A percentile compares a stretch with the other conserved stretches of the same genome.
phyloP scores from a whole-genome alignment of 2,329 filamentous ascomycete species.

The Cryphonectria parasitica region DNA sequence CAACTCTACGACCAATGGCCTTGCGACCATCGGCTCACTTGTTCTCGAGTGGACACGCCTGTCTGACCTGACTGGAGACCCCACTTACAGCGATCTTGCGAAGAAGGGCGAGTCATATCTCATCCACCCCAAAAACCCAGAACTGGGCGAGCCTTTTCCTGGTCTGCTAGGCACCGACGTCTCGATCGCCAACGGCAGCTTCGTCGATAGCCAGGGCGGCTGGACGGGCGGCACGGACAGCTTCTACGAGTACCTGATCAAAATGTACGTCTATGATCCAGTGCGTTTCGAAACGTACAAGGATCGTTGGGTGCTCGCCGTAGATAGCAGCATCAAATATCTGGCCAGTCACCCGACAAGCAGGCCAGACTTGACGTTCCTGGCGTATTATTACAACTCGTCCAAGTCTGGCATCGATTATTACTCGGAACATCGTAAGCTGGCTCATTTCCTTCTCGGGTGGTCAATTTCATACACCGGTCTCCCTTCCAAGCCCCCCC shows the following conservation, averaged over 20 bases:
- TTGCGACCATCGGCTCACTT: constrained; percentile 78
- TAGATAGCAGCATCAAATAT: constrained; percentile 74
- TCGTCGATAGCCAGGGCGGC: constrained; percentile 69
- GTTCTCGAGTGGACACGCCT: constrained; percentile 85
- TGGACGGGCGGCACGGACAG: constrained; percentile 80
- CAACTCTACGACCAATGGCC: constrained; percentile 63
- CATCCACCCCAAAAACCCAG: constrained; percentile 63
- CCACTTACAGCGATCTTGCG: constrained; percentile 66
- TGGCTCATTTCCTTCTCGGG: background rate
- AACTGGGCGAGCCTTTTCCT: constrained; percentile 70
- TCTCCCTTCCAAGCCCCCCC: background rate
- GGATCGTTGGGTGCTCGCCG: constrained; percentile 75
- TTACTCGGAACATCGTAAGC: constrained; percentile 54
- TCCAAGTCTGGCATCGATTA: constrained; percentile 40
- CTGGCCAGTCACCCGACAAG: constrained; percentile 69
- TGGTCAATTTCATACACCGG: background rate
- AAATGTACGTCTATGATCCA: constrained; percentile 84
- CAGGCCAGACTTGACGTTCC: constrained; percentile 73
- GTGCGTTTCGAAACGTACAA: constrained; percentile 65
- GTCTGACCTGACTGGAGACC: constrained; percentile 72
- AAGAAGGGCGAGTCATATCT: constrained; percentile 73
- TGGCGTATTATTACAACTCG: constrained; percentile 58
- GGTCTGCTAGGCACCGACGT: constrained; percentile 74
- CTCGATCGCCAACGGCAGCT: constrained; percentile 66
- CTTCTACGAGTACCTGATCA: constrained; percentile 89